Percentiles rank a stretch among this genome's conserved stretches.
These are phyloP conservation scores for Gaeumannomyces tritici DNA, from an alignment of 2,329 filamentous ascomycete species.

Conservation along the genomic window DNA sequence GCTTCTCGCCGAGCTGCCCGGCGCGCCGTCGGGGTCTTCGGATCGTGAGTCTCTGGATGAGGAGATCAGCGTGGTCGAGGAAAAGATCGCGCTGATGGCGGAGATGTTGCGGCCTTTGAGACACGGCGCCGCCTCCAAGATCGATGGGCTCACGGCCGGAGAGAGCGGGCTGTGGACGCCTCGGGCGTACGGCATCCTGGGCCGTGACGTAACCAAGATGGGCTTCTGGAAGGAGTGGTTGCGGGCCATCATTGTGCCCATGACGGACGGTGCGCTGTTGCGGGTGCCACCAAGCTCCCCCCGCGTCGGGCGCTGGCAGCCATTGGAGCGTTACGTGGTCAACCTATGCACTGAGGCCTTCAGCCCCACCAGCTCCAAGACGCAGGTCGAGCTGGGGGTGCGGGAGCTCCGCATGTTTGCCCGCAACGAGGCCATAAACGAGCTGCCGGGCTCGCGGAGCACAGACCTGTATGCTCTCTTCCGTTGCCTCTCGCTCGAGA, in stretches of 20 bases:
- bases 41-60: conserved; percentile 83
- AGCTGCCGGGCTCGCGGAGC: conserved; percentile 83
- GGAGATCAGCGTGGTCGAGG: conserved; percentile 89
- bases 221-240: conserved; percentile 99
- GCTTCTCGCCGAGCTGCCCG: conserved; percentile 73
- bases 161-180: conserved; percentile 96
- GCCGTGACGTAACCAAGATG: conserved; percentile 72
- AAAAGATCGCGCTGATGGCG: conserved; percentile 95
- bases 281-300: conserved; percentile 83
- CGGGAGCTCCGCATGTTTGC: conserved; percentile 87
- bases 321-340: conserved; percentile 90
- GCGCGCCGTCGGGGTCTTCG: conserved; percentile 67
- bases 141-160: conserved; percentile 89
- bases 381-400: conserved; percentile 85
- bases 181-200: conserved; percentile 84
- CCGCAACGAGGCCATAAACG: conserved; percentile 84
- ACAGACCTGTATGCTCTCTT: conserved; percentile 92
- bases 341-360: conserved; percentile 94
- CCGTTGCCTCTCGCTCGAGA: conserved; percentile 78
- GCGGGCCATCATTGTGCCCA: conserved; percentile 84
- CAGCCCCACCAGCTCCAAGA: conserved; percentile 85
- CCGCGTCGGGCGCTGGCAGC: conserved; percentile 88
- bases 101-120: conserved; percentile 87
- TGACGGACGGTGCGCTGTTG: conserved; percentile 79
- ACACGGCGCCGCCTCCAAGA: conserved; percentile 92